These are phyloP conservation scores for Porphyra umbilicalis DNA, from an alignment of 31 red algal genomes.

Conservation along the genomic window DNA sequence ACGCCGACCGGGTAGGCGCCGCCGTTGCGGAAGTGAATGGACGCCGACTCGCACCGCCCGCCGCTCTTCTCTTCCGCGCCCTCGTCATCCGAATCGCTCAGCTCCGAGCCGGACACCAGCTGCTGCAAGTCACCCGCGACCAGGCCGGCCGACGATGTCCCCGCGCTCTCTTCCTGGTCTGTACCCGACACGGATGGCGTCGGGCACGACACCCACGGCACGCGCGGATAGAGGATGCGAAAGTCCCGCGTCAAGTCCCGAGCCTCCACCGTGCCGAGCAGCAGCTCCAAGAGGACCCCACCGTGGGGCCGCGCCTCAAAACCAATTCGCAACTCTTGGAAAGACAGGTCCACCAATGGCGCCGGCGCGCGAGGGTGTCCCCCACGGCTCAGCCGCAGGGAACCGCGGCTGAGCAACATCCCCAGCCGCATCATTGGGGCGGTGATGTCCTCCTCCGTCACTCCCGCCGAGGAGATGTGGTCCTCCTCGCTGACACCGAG, in stretches of 20 bases:
- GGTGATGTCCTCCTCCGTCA: conserved; percentile 19
- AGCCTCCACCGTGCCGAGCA: conserved; percentile 71
- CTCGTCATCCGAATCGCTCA: not conserved
- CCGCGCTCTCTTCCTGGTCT: not conserved
- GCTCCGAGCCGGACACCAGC: not conserved
- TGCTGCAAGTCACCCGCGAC: not conserved
- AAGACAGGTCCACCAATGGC: conserved; percentile 53
- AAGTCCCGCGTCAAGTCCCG: conserved; percentile 39
- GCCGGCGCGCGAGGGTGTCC: conserved; percentile 39
- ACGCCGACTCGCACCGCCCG: not conserved
- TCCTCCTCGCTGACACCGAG: not conserved
- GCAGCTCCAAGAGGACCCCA: conserved; percentile 51
- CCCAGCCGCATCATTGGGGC: conserved; percentile 68
- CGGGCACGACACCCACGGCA: conserved; percentile 30
- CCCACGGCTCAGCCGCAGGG: conserved; percentile 60
- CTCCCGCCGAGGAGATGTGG: not conserved
- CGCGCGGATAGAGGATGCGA: conserved; percentile 74
- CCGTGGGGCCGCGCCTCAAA: conserved; percentile 57
- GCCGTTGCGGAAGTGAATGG: not conserved
- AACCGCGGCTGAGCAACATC: conserved; percentile 47
- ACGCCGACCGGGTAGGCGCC: not conserved
- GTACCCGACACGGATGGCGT: not conserved
- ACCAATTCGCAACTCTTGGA: conserved; percentile 62
- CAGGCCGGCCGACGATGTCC: not conserved
- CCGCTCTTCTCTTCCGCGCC: not conserved